These are phyloP conservation scores for Dalbergia oliveri DNA, from an alignment of 306 rosid species.

Conservation along the genomic window DNA sequence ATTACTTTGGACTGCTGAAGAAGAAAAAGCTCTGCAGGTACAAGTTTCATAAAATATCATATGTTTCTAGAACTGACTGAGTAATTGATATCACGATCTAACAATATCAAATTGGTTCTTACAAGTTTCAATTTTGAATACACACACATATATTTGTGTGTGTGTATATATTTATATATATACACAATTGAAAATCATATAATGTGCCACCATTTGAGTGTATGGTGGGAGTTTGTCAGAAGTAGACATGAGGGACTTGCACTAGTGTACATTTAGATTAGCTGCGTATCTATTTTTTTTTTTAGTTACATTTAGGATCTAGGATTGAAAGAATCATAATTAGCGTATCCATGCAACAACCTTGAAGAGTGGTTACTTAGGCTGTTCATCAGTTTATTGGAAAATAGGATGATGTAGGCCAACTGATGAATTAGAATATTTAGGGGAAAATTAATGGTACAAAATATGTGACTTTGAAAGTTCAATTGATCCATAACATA, in stretches of 20 bases:
- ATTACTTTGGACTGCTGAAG: slow-evolving; percentile 53
- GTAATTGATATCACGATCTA: not conserved
- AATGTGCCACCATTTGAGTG: slow-evolving; percentile 1
- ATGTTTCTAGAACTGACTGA: not conserved
- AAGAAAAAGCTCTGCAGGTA: slow-evolving; percentile 56
- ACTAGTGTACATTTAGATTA: not conserved
- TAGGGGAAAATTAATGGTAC: not conserved
- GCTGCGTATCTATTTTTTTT: not conserved
- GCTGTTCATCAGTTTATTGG: slow-evolving; percentile 4
- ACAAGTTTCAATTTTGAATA: not conserved
- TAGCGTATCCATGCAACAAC: slow-evolving; percentile 17
- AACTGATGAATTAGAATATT: not conserved
- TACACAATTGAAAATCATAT: too few relatives aligned
- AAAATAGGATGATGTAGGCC: slow-evolving; percentile 3
- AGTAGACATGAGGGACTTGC: not conserved
- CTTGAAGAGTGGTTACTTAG: slow-evolving; percentile 22
- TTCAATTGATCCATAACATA: not conserved
- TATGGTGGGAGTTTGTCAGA: slow-evolving; percentile 1
- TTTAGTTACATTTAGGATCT: not conserved
- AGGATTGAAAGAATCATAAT: slow-evolving; percentile 1
- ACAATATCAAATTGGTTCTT: slow-evolving; percentile 19
- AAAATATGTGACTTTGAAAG: not conserved
- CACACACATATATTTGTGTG: not conserved
- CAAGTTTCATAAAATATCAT: slow-evolving; percentile 5
- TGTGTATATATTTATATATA: too few relatives aligned